Evolutionary conservation across 139 green algal species (phyloP), one percentile per base, ranked within the genome.

Genomic region (Chlamydomonas sp.): DNA sequence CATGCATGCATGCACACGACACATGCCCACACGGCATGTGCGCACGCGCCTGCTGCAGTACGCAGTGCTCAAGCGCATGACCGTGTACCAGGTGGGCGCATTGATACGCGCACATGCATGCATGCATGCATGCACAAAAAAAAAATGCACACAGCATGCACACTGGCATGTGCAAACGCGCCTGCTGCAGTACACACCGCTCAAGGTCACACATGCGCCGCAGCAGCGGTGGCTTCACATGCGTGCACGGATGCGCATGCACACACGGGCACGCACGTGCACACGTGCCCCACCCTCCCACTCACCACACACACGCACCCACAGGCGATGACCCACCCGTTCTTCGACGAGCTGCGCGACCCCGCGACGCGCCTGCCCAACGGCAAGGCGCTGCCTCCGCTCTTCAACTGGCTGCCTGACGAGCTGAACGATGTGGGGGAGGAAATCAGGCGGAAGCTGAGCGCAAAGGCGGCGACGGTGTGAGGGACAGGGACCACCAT

Each of bases 281-380:
- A n/a, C n/a, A n/a, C n/a, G n/a, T n/a, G n/a, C n/a, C n/a, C n/a
- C n/a, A n/a, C n/a, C n/a, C n/a, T n/a, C n/a, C n/a, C n/a, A n/a
- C n/a, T n/a, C n/a, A n/a, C n/a, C n/a, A n/a, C n/a, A n/a, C n/a
- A n/a, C n/a, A n/a, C n/a, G n/a, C n/a, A n/a, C 3, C 38, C 92
- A 3, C 69, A 90, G 48, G 87, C 88, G 16, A 86, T 96, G 80
- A 83, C 84, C 3, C 93, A 98, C 82, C 79, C 90, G 8, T 98
- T 96, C 80, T 98, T 98, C 69, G 93, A 98, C 62, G 92, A 98
- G 81, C 78, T 98, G 65, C 79, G 92, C 33, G 85, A 96, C 29
- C 88, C 88, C 1, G 74, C 47, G 50, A 89, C 83, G n/a, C 71
- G 71, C 60, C 84, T 98, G 65, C 91, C 90, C 5, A 95, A 95